These are phyloP conservation scores for Hirsutella rhossiliensis DNA, from an alignment of 2,329 filamentous ascomycete genomes.

Conservation along the genomic window DNA sequence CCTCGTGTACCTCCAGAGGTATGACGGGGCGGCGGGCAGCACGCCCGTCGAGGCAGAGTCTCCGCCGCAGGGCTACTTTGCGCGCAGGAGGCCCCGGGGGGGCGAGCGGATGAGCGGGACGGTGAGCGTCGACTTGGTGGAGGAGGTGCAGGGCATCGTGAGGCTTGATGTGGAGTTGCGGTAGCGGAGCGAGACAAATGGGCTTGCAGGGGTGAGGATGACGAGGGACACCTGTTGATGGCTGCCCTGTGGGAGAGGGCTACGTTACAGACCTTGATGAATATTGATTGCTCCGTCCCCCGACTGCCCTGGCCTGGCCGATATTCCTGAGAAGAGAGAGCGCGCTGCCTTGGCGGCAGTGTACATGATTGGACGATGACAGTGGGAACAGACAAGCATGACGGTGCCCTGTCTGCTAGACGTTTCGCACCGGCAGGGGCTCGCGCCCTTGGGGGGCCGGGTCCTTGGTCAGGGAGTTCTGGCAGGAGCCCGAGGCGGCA, in stretches of 20 bases:
- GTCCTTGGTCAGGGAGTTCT: slow-evolving; percentile 20
- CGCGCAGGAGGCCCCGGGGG: background rate
- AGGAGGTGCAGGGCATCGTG: slow-evolving; percentile 22
- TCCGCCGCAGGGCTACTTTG: slow-evolving; percentile 4
- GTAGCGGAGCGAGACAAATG: background rate
- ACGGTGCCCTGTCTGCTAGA: slow-evolving; percentile 1
- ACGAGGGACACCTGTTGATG: no score
- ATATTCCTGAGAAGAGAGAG: no score
- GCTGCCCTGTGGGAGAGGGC: no score
- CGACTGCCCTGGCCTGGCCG: no score
- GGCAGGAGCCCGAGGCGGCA: slow-evolving; percentile 14
- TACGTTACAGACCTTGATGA: no score
- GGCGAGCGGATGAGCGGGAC: slow-evolving; percentile 10
- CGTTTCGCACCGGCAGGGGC: slow-evolving; percentile 9
- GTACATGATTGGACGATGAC: no score
- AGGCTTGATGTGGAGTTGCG: slow-evolving; percentile 25
- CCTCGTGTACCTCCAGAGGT: slow-evolving; percentile 2
- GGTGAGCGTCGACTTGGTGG: slow-evolving; percentile 18
- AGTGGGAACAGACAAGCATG: no score
- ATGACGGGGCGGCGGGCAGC: slow-evolving; percentile 5
- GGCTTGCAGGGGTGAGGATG: background rate
- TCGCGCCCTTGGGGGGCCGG: background rate
- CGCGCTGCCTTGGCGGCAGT: no score
- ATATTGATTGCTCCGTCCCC: no score
- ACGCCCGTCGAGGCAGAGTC: slow-evolving; percentile 3